Percentiles rank a stretch among this genome's conserved stretches.
phyloP scores from a whole-genome alignment of 139 green algal genomes.

The Volvox reticuliferus region DNA sequence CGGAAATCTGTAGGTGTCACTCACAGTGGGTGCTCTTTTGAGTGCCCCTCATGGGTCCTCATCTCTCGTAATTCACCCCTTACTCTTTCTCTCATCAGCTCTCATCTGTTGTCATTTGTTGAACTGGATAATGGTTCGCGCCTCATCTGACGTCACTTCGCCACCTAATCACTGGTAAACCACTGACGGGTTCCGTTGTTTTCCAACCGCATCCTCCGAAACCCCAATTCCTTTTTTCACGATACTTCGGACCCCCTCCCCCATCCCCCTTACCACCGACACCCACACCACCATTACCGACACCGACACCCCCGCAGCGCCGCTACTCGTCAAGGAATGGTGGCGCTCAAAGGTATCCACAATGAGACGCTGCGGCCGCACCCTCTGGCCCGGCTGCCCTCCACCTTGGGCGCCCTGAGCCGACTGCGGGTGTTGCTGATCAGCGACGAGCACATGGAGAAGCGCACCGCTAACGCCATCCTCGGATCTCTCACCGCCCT shows the following conservation, averaged over 20 bases:
- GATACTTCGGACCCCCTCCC: neutral
- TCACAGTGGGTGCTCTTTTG: too few relatives aligned
- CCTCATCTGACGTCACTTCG: too few relatives aligned
- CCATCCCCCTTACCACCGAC: neutral
- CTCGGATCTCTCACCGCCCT: neutral
- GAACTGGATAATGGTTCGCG: too few relatives aligned
- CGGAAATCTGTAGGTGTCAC: too few relatives aligned
- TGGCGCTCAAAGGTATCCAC: constrained; percentile 41
- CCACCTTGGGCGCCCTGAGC: neutral
- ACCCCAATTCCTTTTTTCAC: too few relatives aligned
- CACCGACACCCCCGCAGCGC: neutral
- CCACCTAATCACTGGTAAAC: too few relatives aligned
- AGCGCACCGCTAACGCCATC: constrained; percentile 28
- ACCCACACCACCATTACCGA: too few relatives aligned
- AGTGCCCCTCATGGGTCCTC: too few relatives aligned
- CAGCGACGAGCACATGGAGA: constrained; percentile 18
- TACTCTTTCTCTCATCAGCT: neutral
- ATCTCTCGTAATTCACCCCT: neutral
- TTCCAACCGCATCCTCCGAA: too few relatives aligned
- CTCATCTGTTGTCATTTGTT: too few relatives aligned
- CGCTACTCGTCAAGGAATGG: constrained; percentile 24
- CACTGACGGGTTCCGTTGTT: too few relatives aligned
- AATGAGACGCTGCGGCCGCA: constrained; percentile 33
- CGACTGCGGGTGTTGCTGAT: constrained; percentile 10
- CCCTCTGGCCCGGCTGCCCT: constrained; percentile 14